Conservation (phyloP, 345 rosid genomes). For the Gossypium longicalyx region DNA sequence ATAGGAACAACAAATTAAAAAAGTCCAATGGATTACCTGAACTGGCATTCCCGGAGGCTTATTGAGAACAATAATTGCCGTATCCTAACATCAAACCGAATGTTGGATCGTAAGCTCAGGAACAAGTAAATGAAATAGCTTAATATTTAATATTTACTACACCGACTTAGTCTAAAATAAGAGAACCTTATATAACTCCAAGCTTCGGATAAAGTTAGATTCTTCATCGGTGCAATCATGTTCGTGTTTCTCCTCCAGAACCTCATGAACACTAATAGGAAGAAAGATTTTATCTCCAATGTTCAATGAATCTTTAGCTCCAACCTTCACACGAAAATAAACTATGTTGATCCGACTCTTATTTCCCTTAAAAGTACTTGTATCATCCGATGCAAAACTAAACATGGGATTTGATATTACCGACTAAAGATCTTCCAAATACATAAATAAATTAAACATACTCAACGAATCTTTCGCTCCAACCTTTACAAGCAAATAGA, state of each 20-base stretch:
- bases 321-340: slow-evolving; percentile 46
- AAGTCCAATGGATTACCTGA: slow-evolving; percentile 46
- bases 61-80: slow-evolving; percentile 68
- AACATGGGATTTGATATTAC: not conserved
- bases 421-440: not conserved
- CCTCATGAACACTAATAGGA: slow-evolving; percentile 48
- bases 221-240: slow-evolving; percentile 51
- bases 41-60: slow-evolving; percentile 94
- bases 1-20: not conserved
- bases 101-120: slow-evolving; percentile 8
- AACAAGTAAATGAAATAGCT: slow-evolving; percentile 9
- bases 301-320: slow-evolving; percentile 68
- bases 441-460: not conserved
- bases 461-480: not conserved
- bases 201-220: slow-evolving; percentile 52
- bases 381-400: not conserved
- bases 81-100: slow-evolving; percentile 52
- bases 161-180: slow-evolving; percentile 10
- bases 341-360: not conserved
- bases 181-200: slow-evolving; percentile 77
- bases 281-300: slow-evolving; percentile 72
- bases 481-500: no score
- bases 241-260: slow-evolving; percentile 38
- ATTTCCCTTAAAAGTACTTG: not conserved
- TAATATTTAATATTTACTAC: not conserved